These are phyloP conservation scores for Poa pratensis DNA, from an alignment of 176 grass and related monocot species.

Conservation along the genomic window DNA sequence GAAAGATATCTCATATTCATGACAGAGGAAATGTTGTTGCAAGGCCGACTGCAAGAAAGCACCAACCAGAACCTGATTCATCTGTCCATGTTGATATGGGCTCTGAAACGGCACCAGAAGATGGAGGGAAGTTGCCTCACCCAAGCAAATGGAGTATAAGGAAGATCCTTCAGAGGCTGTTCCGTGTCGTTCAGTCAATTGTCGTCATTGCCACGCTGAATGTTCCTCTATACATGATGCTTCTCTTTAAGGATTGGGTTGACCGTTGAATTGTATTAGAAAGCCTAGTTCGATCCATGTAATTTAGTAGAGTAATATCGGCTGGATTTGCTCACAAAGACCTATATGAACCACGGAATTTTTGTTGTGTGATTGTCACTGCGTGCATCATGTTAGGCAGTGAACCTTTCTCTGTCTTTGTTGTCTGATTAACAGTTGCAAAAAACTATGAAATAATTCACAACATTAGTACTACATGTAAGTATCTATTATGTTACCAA, in stretches of 20 bases:
- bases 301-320: not conserved
- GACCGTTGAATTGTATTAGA: conserved; percentile 50
- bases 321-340: conserved; percentile 12
- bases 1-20: conserved; percentile 1
- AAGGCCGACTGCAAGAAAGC: conserved; percentile 70
- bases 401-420: no score
- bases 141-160: conserved; percentile 59
- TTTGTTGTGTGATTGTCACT: conserved; percentile 4
- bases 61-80: conserved; percentile 57
- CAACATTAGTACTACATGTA: not conserved
- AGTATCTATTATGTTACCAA: not conserved
- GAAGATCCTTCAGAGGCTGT: conserved; percentile 66
- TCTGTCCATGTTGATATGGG: conserved; percentile 71
- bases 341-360: not conserved
- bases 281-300: not conserved
- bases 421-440: not conserved
- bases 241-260: conserved; percentile 96
- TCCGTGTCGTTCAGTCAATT: conserved; percentile 79
- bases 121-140: conserved; percentile 54
- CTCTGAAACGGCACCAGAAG: conserved; percentile 53
- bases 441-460: not conserved
- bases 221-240: conserved; percentile 97
- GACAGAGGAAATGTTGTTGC: conserved; percentile 77
- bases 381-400: not conserved
- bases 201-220: conserved; percentile 73